phyloP scores from a whole-genome alignment of 176 grass and related monocot species.

The Guadua angustifolia region DNA sequence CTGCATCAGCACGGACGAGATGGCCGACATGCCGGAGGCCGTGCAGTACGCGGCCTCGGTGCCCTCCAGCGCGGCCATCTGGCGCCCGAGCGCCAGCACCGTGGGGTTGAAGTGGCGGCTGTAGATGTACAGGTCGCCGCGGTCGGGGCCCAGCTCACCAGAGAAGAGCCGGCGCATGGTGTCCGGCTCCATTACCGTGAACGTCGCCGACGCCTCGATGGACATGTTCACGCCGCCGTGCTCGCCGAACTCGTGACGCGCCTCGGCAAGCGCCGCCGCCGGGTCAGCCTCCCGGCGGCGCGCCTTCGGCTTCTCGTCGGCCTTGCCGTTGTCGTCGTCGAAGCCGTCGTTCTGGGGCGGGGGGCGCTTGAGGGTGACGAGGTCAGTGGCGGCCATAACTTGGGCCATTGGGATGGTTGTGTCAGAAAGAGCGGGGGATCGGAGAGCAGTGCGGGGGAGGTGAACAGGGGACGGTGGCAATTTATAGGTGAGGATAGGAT shows the following conservation, averaged over 20 bases:
- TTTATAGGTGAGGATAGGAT: slow-evolving; percentile 48
- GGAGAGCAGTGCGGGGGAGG: slow-evolving; percentile 20
- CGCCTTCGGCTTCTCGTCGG: slow-evolving; percentile 33
- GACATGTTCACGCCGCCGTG: slow-evolving; percentile 99
- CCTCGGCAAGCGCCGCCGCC: slow-evolving; percentile 72
- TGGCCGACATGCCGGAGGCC: slow-evolving; percentile 89
- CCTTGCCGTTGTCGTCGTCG: slow-evolving; percentile 38
- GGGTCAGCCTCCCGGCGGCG: slow-evolving; percentile 61
- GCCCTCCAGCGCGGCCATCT: slow-evolving; percentile 97
- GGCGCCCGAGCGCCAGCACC: slow-evolving; percentile 84
- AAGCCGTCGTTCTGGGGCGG: slow-evolving; percentile 36
- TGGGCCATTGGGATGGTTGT: slow-evolving; percentile 46
- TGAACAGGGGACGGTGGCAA: not conserved
- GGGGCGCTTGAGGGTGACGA: slow-evolving; percentile 47
- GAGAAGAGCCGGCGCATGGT: slow-evolving; percentile 84
- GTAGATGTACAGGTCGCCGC: slow-evolving; percentile 92
- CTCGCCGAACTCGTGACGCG: slow-evolving; percentile 94
- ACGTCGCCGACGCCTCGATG: slow-evolving; percentile 98
- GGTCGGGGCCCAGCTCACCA: slow-evolving; percentile 87
- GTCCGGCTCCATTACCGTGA: slow-evolving; percentile 98
- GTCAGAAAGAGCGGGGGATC: not conserved
- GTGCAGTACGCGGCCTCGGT: slow-evolving; percentile 98
- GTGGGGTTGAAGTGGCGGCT: slow-evolving; percentile 96
- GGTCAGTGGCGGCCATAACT: slow-evolving; percentile 45
- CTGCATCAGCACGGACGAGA: slow-evolving; percentile 83